Evolutionary conservation across 2,329 filamentous ascomycete genomes (phyloP).

Genomic region (Xylariaceae sp.): DNA sequence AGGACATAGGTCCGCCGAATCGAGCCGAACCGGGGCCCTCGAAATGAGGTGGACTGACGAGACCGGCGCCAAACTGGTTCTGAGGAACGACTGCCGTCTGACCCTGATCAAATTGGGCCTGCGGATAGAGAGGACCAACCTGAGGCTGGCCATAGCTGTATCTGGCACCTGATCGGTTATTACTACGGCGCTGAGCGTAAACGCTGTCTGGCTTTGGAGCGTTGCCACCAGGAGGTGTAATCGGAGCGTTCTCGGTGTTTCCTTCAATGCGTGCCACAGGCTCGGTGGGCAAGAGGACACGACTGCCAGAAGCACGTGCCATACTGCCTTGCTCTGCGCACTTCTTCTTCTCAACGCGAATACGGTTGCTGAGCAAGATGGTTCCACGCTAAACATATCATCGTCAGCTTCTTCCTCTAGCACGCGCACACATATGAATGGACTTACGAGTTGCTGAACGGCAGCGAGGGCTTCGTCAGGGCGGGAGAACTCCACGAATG

Average conservation of each 20-base stretch:
- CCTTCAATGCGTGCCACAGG: not conserved
- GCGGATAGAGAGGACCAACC: too few species aligned
- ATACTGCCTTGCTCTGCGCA: conserved; percentile 9
- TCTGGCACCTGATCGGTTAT: too few species aligned
- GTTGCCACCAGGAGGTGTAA: conserved; percentile 12
- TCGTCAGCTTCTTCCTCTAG: conserved; percentile 12
- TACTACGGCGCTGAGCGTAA: too few species aligned
- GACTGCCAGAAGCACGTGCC: conserved; percentile 8
- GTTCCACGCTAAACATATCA: conserved; percentile 30
- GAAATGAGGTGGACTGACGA: too few species aligned
- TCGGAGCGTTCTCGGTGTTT: not conserved
- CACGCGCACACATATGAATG: not conserved
- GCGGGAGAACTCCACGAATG: conserved; percentile 38
- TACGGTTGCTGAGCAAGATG: conserved; percentile 29
- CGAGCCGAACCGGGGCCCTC: too few species aligned
- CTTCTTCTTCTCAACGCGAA: conserved; percentile 38
- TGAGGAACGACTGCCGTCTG: too few species aligned
- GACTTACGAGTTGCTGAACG: conserved; percentile 35
- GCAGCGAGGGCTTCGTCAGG: conserved; percentile 36
- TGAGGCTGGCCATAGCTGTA: too few species aligned
- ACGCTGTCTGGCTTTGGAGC: not conserved
- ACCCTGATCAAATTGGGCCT: too few species aligned
- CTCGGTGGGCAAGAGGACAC: not conserved
- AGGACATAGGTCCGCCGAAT: too few species aligned
- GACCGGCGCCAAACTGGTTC: too few species aligned